Evolutionary conservation across 345 rosid species (phyloP).

Genomic region (Populus davidiana): DNA sequence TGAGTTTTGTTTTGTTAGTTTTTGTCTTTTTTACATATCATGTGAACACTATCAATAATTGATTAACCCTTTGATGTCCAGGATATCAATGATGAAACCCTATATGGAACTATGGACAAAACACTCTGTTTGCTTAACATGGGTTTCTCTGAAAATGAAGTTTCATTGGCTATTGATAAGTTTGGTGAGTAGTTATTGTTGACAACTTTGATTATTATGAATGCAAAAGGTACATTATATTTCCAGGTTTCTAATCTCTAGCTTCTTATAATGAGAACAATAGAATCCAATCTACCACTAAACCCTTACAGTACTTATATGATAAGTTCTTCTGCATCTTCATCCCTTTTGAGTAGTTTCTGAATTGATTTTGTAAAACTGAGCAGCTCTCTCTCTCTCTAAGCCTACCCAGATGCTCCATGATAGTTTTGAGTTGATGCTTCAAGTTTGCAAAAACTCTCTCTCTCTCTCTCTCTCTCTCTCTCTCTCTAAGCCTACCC

Average conservation of each 20-base stretch:
- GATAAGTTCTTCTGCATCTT: background rate
- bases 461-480: too few species aligned
- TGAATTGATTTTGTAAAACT: background rate
- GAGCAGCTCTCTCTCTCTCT: too few species aligned
- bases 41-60: constrained; percentile 7
- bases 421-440: too few species aligned
- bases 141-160: constrained; percentile 87
- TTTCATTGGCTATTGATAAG: constrained; percentile 81
- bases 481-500: too few species aligned
- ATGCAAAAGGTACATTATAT: background rate
- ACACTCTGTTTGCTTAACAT: constrained; percentile 78
- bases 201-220: background rate
- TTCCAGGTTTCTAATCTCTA: background rate
- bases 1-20: background rate
- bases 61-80: constrained; percentile 27
- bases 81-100: constrained; percentile 52
- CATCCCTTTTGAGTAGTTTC: background rate
- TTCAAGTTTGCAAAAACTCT: too few species aligned
- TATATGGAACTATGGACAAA: constrained; percentile 80
- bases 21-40: background rate
- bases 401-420: too few species aligned
- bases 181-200: constrained; percentile 50
- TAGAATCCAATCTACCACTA: background rate
- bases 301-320: background rate
- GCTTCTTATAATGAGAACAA: background rate